Percentiles rank a stretch among this genome's conserved stretches.
phyloP scores from a whole-genome alignment of 2,329 filamentous ascomycete species.

The Aureobasidium subglaciale region DNA sequence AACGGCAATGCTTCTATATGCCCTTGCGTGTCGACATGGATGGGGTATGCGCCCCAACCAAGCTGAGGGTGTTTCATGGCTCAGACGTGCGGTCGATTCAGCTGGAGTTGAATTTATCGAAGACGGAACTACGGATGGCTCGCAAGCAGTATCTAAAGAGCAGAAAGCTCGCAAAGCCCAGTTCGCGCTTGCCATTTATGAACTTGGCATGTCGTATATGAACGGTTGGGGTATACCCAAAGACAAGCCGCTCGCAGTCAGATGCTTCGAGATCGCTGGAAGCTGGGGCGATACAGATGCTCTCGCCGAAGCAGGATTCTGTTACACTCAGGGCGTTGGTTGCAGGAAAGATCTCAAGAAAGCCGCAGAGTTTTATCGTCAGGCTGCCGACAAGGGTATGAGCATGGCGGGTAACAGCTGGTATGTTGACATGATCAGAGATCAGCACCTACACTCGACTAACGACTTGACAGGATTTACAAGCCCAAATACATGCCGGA shows the following conservation, averaged over 20 bases:
- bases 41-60: slow-evolving; percentile 97
- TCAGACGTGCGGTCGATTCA: slow-evolving; percentile 81
- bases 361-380: slow-evolving; percentile 81
- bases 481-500: slow-evolving; percentile 85
- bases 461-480: slow-evolving; percentile 65
- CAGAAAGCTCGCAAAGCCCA: slow-evolving; percentile 86
- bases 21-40: slow-evolving; percentile 87
- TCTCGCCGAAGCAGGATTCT: slow-evolving; percentile 88
- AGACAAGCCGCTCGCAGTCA: slow-evolving; percentile 77
- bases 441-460: slow-evolving; percentile 18
- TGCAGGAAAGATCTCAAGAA: slow-evolving; percentile 96
- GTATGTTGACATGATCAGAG: slow-evolving; percentile 47
- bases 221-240: slow-evolving; percentile 97
- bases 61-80: slow-evolving; percentile 82
- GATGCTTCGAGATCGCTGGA: slow-evolving; percentile 94
- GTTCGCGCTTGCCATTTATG: slow-evolving; percentile 91
- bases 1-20: slow-evolving; percentile 93
- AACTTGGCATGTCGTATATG: slow-evolving; percentile 92
- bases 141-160: slow-evolving; percentile 29
- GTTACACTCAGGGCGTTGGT: slow-evolving; percentile 86
- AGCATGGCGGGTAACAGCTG: slow-evolving; percentile 98
- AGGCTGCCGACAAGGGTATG: slow-evolving; percentile 87
- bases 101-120: slow-evolving; percentile 77
- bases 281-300: slow-evolving; percentile 95
- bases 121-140: slow-evolving; percentile 53